These are phyloP conservation scores for Neurospora cerealis DNA, from an alignment of 495 filamentous ascomycete genomes.

Conservation along the genomic window DNA sequence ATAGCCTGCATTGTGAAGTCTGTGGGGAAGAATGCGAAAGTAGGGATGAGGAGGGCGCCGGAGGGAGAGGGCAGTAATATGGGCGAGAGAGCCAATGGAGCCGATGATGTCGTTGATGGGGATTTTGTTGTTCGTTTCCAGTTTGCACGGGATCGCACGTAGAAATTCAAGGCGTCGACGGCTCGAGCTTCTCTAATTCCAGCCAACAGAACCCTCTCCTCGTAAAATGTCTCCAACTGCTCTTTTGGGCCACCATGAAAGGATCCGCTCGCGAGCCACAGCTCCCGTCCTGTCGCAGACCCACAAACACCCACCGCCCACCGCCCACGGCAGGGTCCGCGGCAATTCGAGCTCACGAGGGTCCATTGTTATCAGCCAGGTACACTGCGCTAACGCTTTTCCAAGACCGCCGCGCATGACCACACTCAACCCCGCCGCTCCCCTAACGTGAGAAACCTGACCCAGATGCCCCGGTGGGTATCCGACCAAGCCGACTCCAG, in stretches of 20 bases:
- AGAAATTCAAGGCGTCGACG: background rate
- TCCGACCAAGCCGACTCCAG: background rate
- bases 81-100: background rate
- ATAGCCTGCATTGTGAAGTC: conserved; percentile 34
- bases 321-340: background rate
- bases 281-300: background rate
- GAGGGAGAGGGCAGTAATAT: background rate
- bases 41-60: background rate
- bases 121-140: background rate
- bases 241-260: background rate
- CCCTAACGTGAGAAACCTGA: background rate
- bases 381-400: background rate
- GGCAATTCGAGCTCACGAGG: background rate
- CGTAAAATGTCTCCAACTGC: background rate
- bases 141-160: background rate
- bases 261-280: background rate
- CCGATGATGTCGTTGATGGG: background rate
- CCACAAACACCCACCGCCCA: background rate
- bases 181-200: background rate
- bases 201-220: background rate
- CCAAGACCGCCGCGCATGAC: background rate
- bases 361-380: background rate
- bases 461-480: background rate
- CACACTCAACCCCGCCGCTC: background rate
- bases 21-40: conserved; percentile 1